Base-by-base conservation (phyloP, 2,329 filamentous ascomycete species). In the Exophiala dermatitidis region DNA sequence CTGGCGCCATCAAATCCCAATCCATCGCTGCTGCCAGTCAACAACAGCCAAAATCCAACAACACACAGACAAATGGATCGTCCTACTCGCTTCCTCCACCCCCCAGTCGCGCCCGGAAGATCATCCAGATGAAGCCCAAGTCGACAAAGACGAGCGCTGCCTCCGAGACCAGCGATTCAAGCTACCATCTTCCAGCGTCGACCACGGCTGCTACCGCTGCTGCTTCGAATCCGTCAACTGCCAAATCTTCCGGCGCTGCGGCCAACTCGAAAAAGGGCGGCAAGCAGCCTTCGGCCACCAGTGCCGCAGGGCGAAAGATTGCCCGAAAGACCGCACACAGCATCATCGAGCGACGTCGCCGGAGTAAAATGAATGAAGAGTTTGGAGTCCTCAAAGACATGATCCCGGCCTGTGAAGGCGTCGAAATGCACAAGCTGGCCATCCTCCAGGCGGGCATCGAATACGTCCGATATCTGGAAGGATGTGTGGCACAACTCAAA, bases 331-430 rank as follows among this genome's bases (percentile, higher is more conserved):
- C 91, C 1, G 93, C 93, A 7, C 93, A 98, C 67, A 96, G 90
- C 65, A 72, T 97, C 61, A 98, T 97, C 63, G 93, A 98, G 73
- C 78, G 93, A 43, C 76, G 91, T 53, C 76, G 93, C 63, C 78
- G 93, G 58, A 95, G 88, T 8, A 98, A 97, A 75, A 98, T 97
- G 91, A 97, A 98, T 63, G 91, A 97, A 68, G 93, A 97, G 72
- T 97, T 97, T 72, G 86, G 83, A 1, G 86, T 94, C 10, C 73
- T 97, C 60, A 97, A 97, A 72, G 81, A 85, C 64, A 90, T 98
- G 87, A 94, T 97, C 53, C 93, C 93, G 0, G 91, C 93, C 1
- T 97, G 93, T 69, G 83, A 81, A n/a, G 90, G 90, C 4, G 81
- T 84, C 61, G 91, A 97, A 66, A 97, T 97, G 93, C 93, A 97